Evolutionary conservation across 2,329 filamentous ascomycete species (phyloP).

Genomic region (Ceratocystis ficicola): DNA sequence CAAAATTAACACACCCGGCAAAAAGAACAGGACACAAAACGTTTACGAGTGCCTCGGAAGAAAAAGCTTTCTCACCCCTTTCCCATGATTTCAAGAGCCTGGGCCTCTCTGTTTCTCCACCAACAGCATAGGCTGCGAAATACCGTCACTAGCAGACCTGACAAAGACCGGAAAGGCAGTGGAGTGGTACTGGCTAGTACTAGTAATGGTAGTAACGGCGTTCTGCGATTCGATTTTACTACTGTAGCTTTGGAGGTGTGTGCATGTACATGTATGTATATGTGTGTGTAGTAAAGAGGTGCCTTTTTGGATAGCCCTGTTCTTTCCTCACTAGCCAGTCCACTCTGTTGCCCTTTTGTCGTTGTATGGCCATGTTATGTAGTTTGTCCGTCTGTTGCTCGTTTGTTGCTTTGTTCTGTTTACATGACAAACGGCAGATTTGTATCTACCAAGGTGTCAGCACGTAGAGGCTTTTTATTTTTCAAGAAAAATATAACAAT

Average conservation of each 20-base stretch:
- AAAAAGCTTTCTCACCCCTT: no score
- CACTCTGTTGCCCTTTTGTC: neutral
- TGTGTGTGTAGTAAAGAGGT: neutral
- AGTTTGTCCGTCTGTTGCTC: neutral
- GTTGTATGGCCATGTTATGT: neutral
- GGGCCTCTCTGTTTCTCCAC: no score
- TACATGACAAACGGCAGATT: slow-evolving; percentile 53
- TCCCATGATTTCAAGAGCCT: no score
- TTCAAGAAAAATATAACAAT: neutral
- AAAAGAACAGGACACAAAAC: no score
- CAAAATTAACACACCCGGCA: no score
- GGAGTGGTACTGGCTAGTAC: no score
- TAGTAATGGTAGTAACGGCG: no score
- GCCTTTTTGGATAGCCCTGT: neutral
- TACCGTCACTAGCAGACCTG: no score
- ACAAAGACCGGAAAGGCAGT: no score
- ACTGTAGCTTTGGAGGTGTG: neutral
- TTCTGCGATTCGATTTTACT: neutral
- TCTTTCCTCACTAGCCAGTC: neutral
- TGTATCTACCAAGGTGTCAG: slow-evolving; percentile 37
- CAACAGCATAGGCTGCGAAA: no score
- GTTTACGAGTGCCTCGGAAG: no score
- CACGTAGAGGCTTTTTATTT: slow-evolving; percentile 16
- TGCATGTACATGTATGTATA: neutral
- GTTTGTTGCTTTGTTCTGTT: slow-evolving; percentile 22